Evolutionary conservation across 1,139 yeast species (phyloP), one percentile per base, ranked within the genome.

Genomic region (Scheffersomyces illinoinensis): DNA sequence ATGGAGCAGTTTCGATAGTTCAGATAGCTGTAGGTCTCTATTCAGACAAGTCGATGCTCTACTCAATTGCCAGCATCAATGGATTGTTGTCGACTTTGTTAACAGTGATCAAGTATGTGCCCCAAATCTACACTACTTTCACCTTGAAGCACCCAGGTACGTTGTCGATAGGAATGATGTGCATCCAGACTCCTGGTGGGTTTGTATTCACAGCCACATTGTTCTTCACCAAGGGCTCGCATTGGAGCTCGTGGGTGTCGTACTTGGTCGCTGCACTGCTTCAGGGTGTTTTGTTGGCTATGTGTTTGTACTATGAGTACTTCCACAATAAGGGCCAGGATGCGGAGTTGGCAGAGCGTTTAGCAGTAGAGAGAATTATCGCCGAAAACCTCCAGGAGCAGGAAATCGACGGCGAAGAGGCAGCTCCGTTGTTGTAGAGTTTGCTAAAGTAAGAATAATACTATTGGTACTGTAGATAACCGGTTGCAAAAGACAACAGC

Each of bases 151-250:
- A 88, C 65, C 89, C 96, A 0, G 97, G 97, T 2, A 88, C 93
- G 0, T 78, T 92, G 48, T 90, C 96, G 0, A 79, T 90, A 23
- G 85, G 89, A 6, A 91, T 90, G 92, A 90, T 92, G 95, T 77
- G 88, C 57, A 83, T 92, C 62, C 97, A 92, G 71, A 91, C 96
- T 19, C 97, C 97, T 0, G 97, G 97, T 17, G 97, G 97, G 26
- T 89, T 85, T 65, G 62, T 90, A 2, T 91, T 95, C 88, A 85
- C 96, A 0, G 81, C 86, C 18, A 86, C 91, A 2, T 76, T 92
- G 58, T 89, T 86, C 58, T 74, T 85, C 60, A 85, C 93, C 54
- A 89, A 90, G 53, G 96, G 93, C 1, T 86, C 95, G 0, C 85
- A 86, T 62, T 91, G 97, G 97, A 89, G 96, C 65, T 86, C 93